phyloP scores from a whole-genome alignment of 2,329 filamentous ascomycete species.

The Ilyonectria destructans region DNA sequence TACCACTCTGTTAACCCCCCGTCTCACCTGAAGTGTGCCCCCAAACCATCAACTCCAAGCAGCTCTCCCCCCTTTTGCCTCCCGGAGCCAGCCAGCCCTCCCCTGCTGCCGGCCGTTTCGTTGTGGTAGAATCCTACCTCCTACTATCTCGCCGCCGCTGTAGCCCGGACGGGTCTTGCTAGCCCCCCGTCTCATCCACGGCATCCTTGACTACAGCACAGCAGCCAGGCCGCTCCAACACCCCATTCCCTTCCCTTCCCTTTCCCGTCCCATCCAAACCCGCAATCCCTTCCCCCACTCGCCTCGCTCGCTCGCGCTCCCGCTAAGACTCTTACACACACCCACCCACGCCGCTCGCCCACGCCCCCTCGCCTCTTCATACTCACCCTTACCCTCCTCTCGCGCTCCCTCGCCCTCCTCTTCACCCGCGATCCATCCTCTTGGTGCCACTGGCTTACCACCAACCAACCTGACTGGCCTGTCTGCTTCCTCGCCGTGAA shows the following conservation, averaged over 20 bases:
- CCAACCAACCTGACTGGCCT: constrained; percentile 22
- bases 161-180: neutral
- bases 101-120: constrained; percentile 13
- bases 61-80: constrained; percentile 18
- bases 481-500: constrained; percentile 14
- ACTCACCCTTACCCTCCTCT: constrained; percentile 17
- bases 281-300: constrained; percentile 23
- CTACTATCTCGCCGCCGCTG: neutral
- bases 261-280: constrained; percentile 22
- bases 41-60: constrained; percentile 19
- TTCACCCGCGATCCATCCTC: constrained; percentile 27
- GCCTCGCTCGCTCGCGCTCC: constrained; percentile 20
- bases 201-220: neutral
- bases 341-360: constrained; percentile 6
- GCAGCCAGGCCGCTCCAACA: neutral
- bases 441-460: constrained; percentile 27
- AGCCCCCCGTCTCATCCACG: neutral
- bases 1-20: constrained; percentile 6
- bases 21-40: constrained; percentile 1
- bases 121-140: constrained; percentile 14
- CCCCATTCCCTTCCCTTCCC: neutral
- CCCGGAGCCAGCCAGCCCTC: constrained; percentile 5
- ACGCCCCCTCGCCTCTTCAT: constrained; percentile 15
- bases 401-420: constrained; percentile 23
- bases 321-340: constrained; percentile 25